Percentiles rank a stretch among this genome's conserved stretches.
Evolutionary conservation across 768 basidiomycete species (phyloP).

Genomic region (Neoboletus brunneissimus): DNA sequence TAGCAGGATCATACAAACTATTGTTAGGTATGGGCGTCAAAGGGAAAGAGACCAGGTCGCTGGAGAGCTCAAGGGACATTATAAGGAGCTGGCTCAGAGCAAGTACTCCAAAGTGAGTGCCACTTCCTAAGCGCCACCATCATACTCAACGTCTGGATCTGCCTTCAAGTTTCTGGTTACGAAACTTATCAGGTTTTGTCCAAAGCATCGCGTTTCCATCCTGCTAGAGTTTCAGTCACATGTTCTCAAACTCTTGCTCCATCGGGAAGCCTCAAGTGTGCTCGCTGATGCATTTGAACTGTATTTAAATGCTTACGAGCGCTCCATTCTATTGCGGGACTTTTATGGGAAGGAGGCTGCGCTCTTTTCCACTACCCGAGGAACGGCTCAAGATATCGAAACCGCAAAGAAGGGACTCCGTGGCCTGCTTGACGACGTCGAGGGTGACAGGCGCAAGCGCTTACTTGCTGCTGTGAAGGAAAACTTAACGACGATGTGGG

Average conservation of each 20-base stretch:
- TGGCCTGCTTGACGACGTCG: constrained; percentile 63
- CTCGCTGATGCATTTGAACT: constrained; percentile 89
- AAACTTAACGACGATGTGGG: constrained; percentile 73
- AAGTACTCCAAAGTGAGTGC: constrained; percentile 82
- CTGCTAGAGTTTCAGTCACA: constrained; percentile 74
- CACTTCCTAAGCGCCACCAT: neutral
- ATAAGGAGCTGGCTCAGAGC: constrained; percentile 72
- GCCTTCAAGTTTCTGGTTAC: constrained; percentile 65
- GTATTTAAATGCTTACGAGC: constrained; percentile 81
- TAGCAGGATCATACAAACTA: constrained; percentile 77
- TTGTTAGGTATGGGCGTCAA: constrained; percentile 78
- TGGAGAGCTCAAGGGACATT: constrained; percentile 76
- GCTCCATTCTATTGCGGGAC: constrained; percentile 74
- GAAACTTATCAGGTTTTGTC: constrained; percentile 76
- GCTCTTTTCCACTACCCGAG: constrained; percentile 58
- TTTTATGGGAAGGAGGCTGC: constrained; percentile 89
- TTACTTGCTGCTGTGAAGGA: constrained; percentile 69
- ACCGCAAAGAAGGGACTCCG: constrained; percentile 62
- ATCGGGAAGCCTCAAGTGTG: constrained; percentile 79
- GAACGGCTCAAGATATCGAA: constrained; percentile 62
- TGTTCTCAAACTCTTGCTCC: constrained; percentile 74
- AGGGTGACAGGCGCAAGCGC: constrained; percentile 62
- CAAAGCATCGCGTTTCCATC: constrained; percentile 71
- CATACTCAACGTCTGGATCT: neutral
- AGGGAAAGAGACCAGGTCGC: constrained; percentile 79